Conservation (phyloP, 441 rosid species). For the Geranium incanum region DNA sequence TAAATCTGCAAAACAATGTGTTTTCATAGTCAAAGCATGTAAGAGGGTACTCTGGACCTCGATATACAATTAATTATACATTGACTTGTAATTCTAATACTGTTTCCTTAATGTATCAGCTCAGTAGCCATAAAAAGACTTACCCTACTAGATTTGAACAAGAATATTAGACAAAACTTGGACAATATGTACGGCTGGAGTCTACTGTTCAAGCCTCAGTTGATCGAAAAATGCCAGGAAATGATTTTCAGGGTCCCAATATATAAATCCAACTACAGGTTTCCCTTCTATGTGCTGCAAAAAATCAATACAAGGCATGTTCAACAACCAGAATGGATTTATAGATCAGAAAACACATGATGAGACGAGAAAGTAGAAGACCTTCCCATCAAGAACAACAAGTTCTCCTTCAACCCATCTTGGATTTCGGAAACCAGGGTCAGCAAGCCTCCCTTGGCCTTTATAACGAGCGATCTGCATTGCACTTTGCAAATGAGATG, state of each 20-base stretch:
- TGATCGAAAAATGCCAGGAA: constrained; percentile 89
- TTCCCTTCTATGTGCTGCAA: constrained; percentile 86
- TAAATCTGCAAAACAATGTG: constrained; percentile 6
- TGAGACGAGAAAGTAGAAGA: constrained; percentile 16
- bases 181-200: constrained; percentile 26
- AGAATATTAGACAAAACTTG: constrained; percentile 23
- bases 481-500: constrained; percentile 13
- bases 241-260: constrained; percentile 96
- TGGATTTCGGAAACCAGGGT: constrained; percentile 76
- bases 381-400: constrained; percentile 96
- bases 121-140: constrained; percentile 15
- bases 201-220: constrained; percentile 63
- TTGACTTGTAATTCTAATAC: background rate
- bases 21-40: background rate
- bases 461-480: constrained; percentile 80
- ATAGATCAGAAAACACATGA: background rate
- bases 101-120: too few species aligned
- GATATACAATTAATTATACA: background rate
- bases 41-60: background rate
- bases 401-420: constrained; percentile 99
- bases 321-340: constrained; percentile 18
- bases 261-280: constrained; percentile 89
- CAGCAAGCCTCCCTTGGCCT: constrained; percentile 96
- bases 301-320: constrained; percentile 11
- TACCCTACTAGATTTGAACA: constrained; percentile 25